Base-by-base conservation (phyloP, 2,329 filamentous ascomycete genomes). In the Botrytis medusae region DNA sequence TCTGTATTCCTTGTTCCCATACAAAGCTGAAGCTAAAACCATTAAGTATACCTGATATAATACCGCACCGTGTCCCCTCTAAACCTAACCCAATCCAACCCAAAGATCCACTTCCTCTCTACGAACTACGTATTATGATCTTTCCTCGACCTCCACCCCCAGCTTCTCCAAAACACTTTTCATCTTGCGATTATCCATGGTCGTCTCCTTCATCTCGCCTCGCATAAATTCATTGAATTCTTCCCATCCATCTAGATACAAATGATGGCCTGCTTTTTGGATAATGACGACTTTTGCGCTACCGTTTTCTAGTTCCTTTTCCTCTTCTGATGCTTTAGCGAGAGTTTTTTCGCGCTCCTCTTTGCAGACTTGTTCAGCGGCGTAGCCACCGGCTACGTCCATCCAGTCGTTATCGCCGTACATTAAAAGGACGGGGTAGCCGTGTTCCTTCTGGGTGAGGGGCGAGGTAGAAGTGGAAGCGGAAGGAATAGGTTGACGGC, bases 331-430 rank as follows among this genome's bases (percentile, higher is more conserved):
- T 34, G 88, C 92, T 34, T 87, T 82, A 20, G 86, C 83, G 5
- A 97, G 83, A 0, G 87, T 85, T 68, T 88, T 87, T 40, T 84
- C 83, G 76, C 88, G 88, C 75, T 91, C 90, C 73, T 91, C 86
- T 74, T 93, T 91, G 20, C 98, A 87, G 81, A 92, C 94, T 82
- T 95, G 89, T 79, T 92, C 89, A 0, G 95, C 91, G 0, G 92
- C 94, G 64, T 91, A 89, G 0, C 96, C 96, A 42, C 95, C 96
- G 0, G 90, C 90, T 14, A 96, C 91, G 77, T 99, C 96, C 96
- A 99, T 99, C 96, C 96, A 99, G 85, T 99, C 96, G 80, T 96
- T 91, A 79, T 98, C 95, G 76, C 96, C 96, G 81, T 99, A 99
- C 92, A 98, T 95, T 81, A 99, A 89, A 14, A 98, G 88, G 46